A percentile compares a stretch with the other conserved stretches of the same genome.
These are phyloP conservation scores for Mikania micrantha DNA, from an alignment of 129 eudicot genomes.

Conservation along the genomic window DNA sequence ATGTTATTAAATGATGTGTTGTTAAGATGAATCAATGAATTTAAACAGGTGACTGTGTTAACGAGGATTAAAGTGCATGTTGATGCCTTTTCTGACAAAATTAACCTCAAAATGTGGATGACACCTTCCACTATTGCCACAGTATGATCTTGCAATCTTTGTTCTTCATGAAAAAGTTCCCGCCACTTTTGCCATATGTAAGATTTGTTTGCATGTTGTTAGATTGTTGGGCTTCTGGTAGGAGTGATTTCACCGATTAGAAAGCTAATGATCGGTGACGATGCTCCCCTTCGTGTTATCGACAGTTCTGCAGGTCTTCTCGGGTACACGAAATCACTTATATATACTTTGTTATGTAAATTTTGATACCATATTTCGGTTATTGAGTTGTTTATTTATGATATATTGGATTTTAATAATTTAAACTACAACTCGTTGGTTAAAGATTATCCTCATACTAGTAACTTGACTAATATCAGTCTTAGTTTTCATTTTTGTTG, in stretches of 20 bases:
- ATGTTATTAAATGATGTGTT: neutral
- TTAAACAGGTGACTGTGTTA: conserved; percentile 24
- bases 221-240: conserved; percentile 55
- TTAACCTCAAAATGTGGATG: conserved; percentile 42
- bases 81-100: conserved; percentile 10
- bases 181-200: neutral
- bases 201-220: conserved; percentile 10
- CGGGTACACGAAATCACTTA: conserved; percentile 32
- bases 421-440: too few relatives aligned
- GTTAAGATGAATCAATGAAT: neutral
- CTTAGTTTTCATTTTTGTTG: too few relatives aligned
- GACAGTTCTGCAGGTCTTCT: conserved; percentile 38
- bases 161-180: neutral
- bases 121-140: conserved; percentile 55
- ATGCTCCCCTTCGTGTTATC: conserved; percentile 62
- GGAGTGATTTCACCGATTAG: conserved; percentile 47
- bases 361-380: neutral
- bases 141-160: conserved; percentile 27
- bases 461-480: too few relatives aligned
- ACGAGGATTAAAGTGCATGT: conserved; percentile 26
- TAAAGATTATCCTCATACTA: too few relatives aligned
- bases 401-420: too few relatives aligned
- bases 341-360: neutral
- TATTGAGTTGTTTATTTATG: neutral
- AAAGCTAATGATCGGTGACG: conserved; percentile 46